These are phyloP conservation scores for Plicaturopsis crispa DNA, from an alignment of 768 basidiomycete genomes.

Conservation along the genomic window DNA sequence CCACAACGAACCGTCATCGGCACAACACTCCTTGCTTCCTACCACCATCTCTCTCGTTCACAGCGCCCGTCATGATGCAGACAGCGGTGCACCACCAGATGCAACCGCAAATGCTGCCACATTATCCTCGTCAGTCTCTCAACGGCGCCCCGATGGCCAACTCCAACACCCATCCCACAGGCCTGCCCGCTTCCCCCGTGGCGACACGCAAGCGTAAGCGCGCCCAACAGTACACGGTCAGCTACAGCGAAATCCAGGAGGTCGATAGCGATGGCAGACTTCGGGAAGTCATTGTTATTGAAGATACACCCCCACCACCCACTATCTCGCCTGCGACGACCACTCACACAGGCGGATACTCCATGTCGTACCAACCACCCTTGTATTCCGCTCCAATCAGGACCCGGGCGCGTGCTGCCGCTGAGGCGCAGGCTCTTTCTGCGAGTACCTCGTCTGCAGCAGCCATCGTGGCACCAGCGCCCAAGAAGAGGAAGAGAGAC, in stretches of 20 bases:
- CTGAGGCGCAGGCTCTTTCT: constrained; percentile 75
- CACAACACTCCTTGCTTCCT: constrained; percentile 14
- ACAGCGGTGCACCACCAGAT: constrained; percentile 65
- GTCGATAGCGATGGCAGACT: constrained; percentile 71
- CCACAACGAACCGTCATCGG: too few species aligned
- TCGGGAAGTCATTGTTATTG: constrained; percentile 87
- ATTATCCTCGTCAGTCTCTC: constrained; percentile 54
- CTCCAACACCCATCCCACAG: constrained; percentile 43
- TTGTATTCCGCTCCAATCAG: constrained; percentile 68
- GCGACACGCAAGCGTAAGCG: constrained; percentile 79
- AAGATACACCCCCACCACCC: constrained; percentile 82
- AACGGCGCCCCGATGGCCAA: constrained; percentile 30
- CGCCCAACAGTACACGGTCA: constrained; percentile 72
- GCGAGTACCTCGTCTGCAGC: constrained; percentile 58
- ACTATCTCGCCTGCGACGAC: constrained; percentile 73
- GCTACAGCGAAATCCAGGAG: constrained; percentile 85
- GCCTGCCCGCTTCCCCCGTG: constrained; percentile 65
- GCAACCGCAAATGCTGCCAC: constrained; percentile 49
- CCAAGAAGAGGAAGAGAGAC: constrained; percentile 83
- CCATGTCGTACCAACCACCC: constrained; percentile 76
- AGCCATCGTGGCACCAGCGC: constrained; percentile 56
- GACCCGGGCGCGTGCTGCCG: constrained; percentile 80
- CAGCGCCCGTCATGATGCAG: constrained; percentile 54
- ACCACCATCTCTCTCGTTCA: constrained; percentile 52
- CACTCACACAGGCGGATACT: constrained; percentile 62